Percentiles rank a stretch among this genome's conserved stretches.
These are phyloP conservation scores for Colletotrichum zoysiae DNA, from an alignment of 2,329 filamentous ascomycete species.

Conservation along the genomic window DNA sequence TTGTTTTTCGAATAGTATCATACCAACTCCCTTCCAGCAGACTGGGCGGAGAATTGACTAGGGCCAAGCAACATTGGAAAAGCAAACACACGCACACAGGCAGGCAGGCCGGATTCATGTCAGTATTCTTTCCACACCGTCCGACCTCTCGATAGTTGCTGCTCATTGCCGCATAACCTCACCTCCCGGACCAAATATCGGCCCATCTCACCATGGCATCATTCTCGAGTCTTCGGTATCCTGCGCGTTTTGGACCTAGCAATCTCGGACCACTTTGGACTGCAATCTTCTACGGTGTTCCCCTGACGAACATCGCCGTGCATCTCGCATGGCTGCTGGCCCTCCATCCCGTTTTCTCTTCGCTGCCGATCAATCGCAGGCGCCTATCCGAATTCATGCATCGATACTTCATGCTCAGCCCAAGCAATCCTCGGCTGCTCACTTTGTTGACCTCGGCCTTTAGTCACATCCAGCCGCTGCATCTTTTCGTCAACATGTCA, in stretches of 20 bases:
- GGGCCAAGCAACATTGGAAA: background rate
- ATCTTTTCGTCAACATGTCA: slow-evolving; percentile 34
- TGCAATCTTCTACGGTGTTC: slow-evolving; percentile 28
- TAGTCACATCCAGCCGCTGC: slow-evolving; percentile 35
- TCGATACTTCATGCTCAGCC: slow-evolving; percentile 33
- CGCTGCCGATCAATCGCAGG: slow-evolving; percentile 21
- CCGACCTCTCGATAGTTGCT: background rate
- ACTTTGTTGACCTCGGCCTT: slow-evolving; percentile 34
- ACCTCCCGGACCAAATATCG: background rate
- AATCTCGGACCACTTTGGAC: slow-evolving; percentile 19
- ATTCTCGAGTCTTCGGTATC: slow-evolving; percentile 9
- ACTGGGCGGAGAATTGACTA: background rate
- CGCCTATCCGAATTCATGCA: slow-evolving; percentile 23
- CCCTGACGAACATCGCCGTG: slow-evolving; percentile 25
- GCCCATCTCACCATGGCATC: slow-evolving; percentile 13
- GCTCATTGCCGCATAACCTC: background rate
- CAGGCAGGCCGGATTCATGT: background rate
- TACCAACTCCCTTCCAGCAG: background rate
- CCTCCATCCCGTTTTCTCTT: slow-evolving; percentile 34
- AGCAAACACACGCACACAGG: background rate
- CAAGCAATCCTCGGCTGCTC: slow-evolving; percentile 10
- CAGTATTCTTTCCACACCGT: background rate
- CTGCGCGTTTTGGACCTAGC: background rate
- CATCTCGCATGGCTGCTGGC: slow-evolving; percentile 36
- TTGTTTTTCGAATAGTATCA: background rate